phyloP scores from a whole-genome alignment of 192 early-diverging fungal species.

The Coemansia sp. region DNA sequence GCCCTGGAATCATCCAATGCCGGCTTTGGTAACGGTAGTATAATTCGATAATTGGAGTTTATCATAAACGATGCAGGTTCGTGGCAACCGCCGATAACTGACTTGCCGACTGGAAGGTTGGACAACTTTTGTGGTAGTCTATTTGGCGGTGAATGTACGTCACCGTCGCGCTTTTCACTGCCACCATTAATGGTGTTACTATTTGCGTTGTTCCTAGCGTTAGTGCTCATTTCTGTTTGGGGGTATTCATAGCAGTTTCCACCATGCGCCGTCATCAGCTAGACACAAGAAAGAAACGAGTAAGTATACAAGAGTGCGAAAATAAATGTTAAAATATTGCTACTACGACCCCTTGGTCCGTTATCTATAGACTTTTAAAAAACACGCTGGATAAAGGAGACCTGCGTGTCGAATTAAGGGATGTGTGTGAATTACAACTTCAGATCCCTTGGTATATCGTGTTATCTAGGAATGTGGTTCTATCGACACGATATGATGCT shows the following conservation, averaged over 20 bases:
- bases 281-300: neutral
- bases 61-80: slow-evolving; percentile 38
- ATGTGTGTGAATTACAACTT: neutral
- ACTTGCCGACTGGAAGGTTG: neutral
- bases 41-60: slow-evolving; percentile 53
- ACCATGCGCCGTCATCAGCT: slow-evolving; percentile 17
- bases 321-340: neutral
- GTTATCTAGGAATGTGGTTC: too few relatives aligned
- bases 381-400: neutral
- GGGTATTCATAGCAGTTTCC: slow-evolving; percentile 1
- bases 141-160: neutral
- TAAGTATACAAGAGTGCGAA: neutral
- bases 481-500: too few relatives aligned
- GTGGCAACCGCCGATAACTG: neutral
- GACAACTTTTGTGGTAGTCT: neutral
- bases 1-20: neutral
- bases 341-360: neutral
- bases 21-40: slow-evolving; percentile 21
- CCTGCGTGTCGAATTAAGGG: neutral
- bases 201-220: neutral
- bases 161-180: neutral
- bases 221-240: slow-evolving; percentile 25
- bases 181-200: neutral
- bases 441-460: too few relatives aligned
- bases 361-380: neutral